Percentiles rank a stretch among this genome's conserved stretches.
Evolutionary conservation across 176 grass and related monocot genomes (phyloP).

Genomic region (Aechmea fasciata): DNA sequence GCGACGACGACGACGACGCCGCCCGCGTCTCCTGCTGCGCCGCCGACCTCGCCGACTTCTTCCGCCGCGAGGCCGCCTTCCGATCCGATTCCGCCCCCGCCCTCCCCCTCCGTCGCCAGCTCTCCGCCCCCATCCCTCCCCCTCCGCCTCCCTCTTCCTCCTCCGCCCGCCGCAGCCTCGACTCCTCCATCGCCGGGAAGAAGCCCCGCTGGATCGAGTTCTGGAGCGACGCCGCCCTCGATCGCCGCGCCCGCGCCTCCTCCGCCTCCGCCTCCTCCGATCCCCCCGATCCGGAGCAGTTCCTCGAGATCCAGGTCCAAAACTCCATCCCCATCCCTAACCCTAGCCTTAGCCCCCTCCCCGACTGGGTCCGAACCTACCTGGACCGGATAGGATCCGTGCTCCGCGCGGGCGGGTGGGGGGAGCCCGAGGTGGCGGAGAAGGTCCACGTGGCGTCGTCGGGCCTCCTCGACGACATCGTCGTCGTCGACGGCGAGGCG

Average conservation of each 20-base stretch:
- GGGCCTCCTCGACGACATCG: neutral
- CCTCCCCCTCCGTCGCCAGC: slow-evolving; percentile 45
- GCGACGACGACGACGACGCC: slow-evolving; percentile 14
- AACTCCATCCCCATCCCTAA: neutral
- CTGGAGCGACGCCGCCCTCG: slow-evolving; percentile 47
- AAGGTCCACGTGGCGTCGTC: slow-evolving; percentile 27
- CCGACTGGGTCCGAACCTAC: slow-evolving; percentile 37
- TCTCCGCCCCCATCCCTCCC: slow-evolving; percentile 28
- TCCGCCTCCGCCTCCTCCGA: neutral
- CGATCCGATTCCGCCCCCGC: slow-evolving; percentile 15
- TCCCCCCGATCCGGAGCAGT: slow-evolving; percentile 7
- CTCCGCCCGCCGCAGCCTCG: slow-evolving; percentile 36
- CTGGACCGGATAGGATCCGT: slow-evolving; percentile 33
- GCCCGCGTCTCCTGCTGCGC: slow-evolving; percentile 42
- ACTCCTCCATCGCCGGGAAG: slow-evolving; percentile 61
- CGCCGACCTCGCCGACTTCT: slow-evolving; percentile 56
- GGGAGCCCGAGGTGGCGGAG: slow-evolving; percentile 43
- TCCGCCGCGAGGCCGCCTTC: slow-evolving; percentile 46
- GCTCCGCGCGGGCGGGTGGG: slow-evolving; percentile 50
- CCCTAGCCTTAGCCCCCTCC: neutral
- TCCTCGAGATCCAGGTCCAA: slow-evolving; percentile 22
- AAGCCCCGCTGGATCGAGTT: slow-evolving; percentile 72
- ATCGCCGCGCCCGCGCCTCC: neutral
- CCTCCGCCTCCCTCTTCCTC: slow-evolving; percentile 12
- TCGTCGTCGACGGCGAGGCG: slow-evolving; percentile 14